A percentile compares a stretch with the other conserved stretches of the same genome.
Conservation (phyloP, 352 stramenopile genomes). For the Globisporangium cystogenes region DNA sequence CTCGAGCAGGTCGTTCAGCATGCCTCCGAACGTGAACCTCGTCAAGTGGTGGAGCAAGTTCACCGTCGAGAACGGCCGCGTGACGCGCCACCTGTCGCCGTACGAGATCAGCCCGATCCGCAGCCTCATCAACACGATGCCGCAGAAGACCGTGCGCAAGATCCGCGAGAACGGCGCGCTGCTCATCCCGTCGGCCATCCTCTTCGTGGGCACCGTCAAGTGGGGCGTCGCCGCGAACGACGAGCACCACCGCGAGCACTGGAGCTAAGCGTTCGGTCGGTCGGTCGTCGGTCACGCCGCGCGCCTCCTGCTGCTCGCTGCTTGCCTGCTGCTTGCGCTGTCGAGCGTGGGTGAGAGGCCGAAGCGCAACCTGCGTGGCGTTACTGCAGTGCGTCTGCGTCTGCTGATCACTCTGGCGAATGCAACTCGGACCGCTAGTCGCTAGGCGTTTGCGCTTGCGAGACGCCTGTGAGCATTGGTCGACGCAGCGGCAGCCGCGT, state of each 20-base stretch:
- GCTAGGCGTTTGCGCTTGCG: too few species aligned
- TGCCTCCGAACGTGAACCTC: slow-evolving; percentile 41
- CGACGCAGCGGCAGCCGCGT: too few species aligned
- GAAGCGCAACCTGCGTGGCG: too few species aligned
- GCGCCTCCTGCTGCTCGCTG: background rate
- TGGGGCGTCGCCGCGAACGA: slow-evolving; percentile 74
- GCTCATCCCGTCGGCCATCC: slow-evolving; percentile 53
- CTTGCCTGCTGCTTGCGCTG: background rate
- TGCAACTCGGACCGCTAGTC: too few species aligned
- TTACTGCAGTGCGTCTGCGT: too few species aligned
- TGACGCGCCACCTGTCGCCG: slow-evolving; percentile 66
- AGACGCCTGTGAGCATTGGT: too few species aligned
- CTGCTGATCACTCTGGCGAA: too few species aligned
- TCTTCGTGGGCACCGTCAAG: slow-evolving; percentile 68
- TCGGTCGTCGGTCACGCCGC: background rate
- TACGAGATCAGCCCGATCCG: slow-evolving; percentile 62
- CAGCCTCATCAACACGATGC: slow-evolving; percentile 64
- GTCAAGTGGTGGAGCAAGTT: slow-evolving; percentile 77
- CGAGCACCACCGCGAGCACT: slow-evolving; percentile 72
- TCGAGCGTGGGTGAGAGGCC: too few species aligned
- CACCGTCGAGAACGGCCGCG: slow-evolving; percentile 46
- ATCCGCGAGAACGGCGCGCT: slow-evolving; percentile 73
- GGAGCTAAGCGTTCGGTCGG: slow-evolving; percentile 58
- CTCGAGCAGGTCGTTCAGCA: slow-evolving; percentile 7
- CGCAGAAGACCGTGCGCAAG: slow-evolving; percentile 76